Conservation (phyloP, 805 yeast species). For the Candida chilensis region DNA sequence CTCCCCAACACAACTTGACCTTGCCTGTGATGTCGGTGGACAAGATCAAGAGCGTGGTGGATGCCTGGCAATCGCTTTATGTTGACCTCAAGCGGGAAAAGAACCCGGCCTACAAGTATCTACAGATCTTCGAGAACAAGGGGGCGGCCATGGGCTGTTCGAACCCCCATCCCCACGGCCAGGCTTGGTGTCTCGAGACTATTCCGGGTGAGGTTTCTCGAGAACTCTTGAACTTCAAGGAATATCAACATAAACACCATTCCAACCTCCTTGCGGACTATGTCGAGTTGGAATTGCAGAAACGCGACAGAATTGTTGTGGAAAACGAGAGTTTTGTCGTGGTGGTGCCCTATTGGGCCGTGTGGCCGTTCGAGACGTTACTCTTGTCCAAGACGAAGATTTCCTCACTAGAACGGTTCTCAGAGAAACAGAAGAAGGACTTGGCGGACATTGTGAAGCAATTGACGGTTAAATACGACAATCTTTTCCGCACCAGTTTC, state of each 20-base stretch:
- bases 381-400: slow-evolving; percentile 49
- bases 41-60: slow-evolving; percentile 39
- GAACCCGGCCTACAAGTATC: slow-evolving; percentile 40
- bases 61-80: slow-evolving; percentile 53
- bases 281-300: slow-evolving; percentile 42
- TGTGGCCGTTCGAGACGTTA: slow-evolving; percentile 75
- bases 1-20: slow-evolving; percentile 60
- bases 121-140: slow-evolving; percentile 71
- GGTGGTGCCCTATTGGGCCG: slow-evolving; percentile 76
- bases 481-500: slow-evolving; percentile 58
- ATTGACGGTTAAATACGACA: slow-evolving; percentile 61
- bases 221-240: slow-evolving; percentile 42
- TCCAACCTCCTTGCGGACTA: slow-evolving; percentile 55
- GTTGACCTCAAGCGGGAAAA: slow-evolving; percentile 27
- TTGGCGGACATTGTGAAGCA: slow-evolving; percentile 44
- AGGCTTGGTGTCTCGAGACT: slow-evolving; percentile 64
- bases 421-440: slow-evolving; percentile 36
- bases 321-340: slow-evolving; percentile 57
- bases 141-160: slow-evolving; percentile 80
- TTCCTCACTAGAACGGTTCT: slow-evolving; percentile 37
- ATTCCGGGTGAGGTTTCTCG: slow-evolving; percentile 59
- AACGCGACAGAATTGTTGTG: slow-evolving; percentile 42
- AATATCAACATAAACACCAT: slow-evolving; percentile 30
- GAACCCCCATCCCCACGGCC: slow-evolving; percentile 78
- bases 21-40: slow-evolving; percentile 46